These are phyloP conservation scores for Barnettozyma wickerhamii DNA, from an alignment of 805 yeast species.

Conservation along the genomic window DNA sequence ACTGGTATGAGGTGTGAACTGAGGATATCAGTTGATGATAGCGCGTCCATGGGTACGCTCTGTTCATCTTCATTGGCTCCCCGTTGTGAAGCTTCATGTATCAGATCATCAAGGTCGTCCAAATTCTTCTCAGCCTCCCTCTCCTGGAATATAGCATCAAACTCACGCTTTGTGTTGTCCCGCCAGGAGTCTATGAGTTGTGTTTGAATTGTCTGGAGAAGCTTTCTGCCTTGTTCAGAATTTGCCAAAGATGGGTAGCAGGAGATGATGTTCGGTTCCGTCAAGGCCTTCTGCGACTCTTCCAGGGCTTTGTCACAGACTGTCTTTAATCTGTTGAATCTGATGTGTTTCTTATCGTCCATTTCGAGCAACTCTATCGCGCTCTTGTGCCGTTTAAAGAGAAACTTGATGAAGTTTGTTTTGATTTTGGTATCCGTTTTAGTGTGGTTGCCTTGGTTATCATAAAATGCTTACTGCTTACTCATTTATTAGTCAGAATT, in stretches of 20 bases:
- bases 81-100: constrained; percentile 30
- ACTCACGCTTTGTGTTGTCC: constrained; percentile 39
- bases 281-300: constrained; percentile 44
- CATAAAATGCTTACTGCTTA: no score
- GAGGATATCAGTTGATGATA: constrained; percentile 18
- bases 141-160: constrained; percentile 46
- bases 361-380: no score
- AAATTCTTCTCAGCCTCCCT: constrained; percentile 36
- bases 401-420: no score
- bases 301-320: constrained; percentile 49
- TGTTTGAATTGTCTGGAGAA: constrained; percentile 40
- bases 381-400: no score
- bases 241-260: constrained; percentile 49
- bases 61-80: background rate
- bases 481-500: no score
- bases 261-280: constrained; percentile 41
- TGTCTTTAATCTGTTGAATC: constrained; percentile 43
- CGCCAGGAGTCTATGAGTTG: constrained; percentile 48
- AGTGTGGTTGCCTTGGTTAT: no score
- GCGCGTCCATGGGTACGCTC: constrained; percentile 16
- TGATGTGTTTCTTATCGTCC: constrained; percentile 22
- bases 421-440: constrained; percentile 13
- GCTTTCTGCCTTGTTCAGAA: constrained; percentile 35
- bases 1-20: constrained; percentile 23
- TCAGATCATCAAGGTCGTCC: constrained; percentile 41